These are phyloP conservation scores for Choanephora cucurbitarum DNA, from an alignment of 371 early-diverging fungal genomes.

Conservation along the genomic window DNA sequence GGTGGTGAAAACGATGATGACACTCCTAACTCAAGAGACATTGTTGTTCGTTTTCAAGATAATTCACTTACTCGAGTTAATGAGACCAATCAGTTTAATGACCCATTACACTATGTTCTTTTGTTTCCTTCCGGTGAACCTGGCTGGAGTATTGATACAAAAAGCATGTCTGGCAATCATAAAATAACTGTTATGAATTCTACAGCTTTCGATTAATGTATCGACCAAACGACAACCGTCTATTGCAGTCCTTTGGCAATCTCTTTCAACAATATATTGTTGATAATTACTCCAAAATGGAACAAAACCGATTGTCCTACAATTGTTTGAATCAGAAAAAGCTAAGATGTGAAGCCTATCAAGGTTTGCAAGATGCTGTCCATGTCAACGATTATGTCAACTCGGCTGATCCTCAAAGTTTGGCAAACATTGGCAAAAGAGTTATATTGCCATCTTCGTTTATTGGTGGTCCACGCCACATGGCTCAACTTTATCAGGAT, in stretches of 20 bases:
- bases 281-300: constrained; percentile 3
- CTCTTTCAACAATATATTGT: constrained; percentile 10
- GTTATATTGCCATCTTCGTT: constrained; percentile 21
- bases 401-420: too few relatives aligned
- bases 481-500: constrained; percentile 35
- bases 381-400: not conserved
- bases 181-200: not conserved
- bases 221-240: not conserved
- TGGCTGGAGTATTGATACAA: not conserved
- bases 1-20: not conserved
- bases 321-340: not conserved
- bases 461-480: constrained; percentile 29
- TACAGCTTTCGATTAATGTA: constrained; percentile 6
- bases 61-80: too few relatives aligned
- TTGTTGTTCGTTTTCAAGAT: too few relatives aligned
- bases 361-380: not conserved
- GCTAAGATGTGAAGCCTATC: constrained; percentile 3
- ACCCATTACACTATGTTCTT: too few relatives aligned
- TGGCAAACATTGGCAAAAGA: not conserved
- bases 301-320: not conserved
- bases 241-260: not conserved
- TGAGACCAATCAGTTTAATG: too few relatives aligned
- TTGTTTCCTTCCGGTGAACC: too few relatives aligned
- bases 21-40: too few relatives aligned
- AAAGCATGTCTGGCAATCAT: not conserved